These are phyloP conservation scores for Irpex sp. DNA, from an alignment of 1,284 basidiomycete species.

Conservation along the genomic window DNA sequence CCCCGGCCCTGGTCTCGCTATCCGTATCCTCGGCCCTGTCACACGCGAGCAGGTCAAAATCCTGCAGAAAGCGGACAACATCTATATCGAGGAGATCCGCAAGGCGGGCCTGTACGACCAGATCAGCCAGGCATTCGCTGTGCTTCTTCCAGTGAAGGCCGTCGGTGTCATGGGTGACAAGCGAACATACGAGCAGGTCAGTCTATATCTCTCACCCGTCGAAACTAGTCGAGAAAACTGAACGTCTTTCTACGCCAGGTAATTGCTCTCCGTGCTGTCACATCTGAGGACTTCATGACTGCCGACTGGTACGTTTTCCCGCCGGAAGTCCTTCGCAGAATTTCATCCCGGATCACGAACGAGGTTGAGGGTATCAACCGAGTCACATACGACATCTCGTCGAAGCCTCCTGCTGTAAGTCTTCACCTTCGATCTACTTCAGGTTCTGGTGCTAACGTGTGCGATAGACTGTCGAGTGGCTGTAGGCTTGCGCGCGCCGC, in stretches of 20 bases:
- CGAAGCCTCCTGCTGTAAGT: slow-evolving; percentile 90
- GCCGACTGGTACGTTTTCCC: slow-evolving; percentile 98
- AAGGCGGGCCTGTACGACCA: slow-evolving; percentile 90
- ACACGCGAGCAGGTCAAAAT: slow-evolving; percentile 91
- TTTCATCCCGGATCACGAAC: slow-evolving; percentile 97
- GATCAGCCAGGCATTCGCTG: slow-evolving; percentile 97
- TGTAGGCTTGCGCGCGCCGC: no score
- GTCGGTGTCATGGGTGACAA: slow-evolving; percentile 98
- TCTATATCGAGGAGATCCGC: slow-evolving; percentile 98
- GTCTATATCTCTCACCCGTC: not conserved
- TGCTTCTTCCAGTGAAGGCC: slow-evolving; percentile 93
- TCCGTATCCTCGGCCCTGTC: slow-evolving; percentile 95
- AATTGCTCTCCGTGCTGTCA: slow-evolving; percentile 87
- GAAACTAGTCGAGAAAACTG: not conserved
- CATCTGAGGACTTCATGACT: slow-evolving; percentile 97
- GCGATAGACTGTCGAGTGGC: no score
- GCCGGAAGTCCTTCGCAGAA: slow-evolving; percentile 84
- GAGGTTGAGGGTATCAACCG: slow-evolving; percentile 94
- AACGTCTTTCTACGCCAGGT: slow-evolving; percentile 43
- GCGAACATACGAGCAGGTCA: slow-evolving; percentile 94
- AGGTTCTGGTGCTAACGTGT: no score
- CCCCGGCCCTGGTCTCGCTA: slow-evolving; percentile 98
- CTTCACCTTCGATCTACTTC: not conserved
- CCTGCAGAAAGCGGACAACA: slow-evolving; percentile 92
- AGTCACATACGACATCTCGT: slow-evolving; percentile 95